Base-by-base conservation (phyloP, 106 monocot species). In the Phalaenopsis equestris region DNA sequence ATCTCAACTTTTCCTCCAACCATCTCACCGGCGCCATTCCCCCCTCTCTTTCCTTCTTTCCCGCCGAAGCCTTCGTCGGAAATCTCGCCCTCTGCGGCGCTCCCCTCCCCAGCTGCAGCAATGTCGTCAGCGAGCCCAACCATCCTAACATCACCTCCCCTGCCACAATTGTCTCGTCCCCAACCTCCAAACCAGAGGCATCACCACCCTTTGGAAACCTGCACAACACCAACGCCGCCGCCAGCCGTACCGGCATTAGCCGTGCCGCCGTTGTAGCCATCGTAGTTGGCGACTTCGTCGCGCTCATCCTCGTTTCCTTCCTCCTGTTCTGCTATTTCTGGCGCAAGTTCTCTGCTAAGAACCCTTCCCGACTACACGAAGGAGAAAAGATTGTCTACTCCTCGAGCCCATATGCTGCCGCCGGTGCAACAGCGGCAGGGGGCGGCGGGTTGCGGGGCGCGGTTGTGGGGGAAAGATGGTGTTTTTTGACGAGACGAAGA, bases 301-400 rank as follows among this genome's bases (percentile, higher is more conserved):
- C 87, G 38, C 84, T 94, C 19, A 68, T 87, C 19, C 39, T 93
- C 49, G 85, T 93, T 41, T 83, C 87, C 21, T 82, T 86, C 18
- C 80, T 96, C 11, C 82, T 96, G 41, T 97, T 97, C 79, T 94
- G 90, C 82, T 97, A 87, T 87, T 97, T 94, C 79, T 94, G 96
- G 96, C 79, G 86, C 19, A 93, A 89, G 82, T 88, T 87, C 79
- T 79, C 87, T 11, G 79, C 77, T 10, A 78, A 72, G 30, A 79
- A 23, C 12, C 81, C 84, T 4, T 84, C 87, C 8, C 78, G 85
- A 41, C 77, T 94, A 56, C 88, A 86, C 14, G 94, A 96, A 43
- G 88, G 90, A 37, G 90, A 93, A 83, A 97, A 97, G 85, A 90
- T 97, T 37, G 92, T 97, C 8, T 97, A 89, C 87, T 61, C 61